A percentile compares a stretch with the other conserved stretches of the same genome.
phyloP scores from a whole-genome alignment of 1,284 basidiomycete species.

The Boletus smithii region DNA sequence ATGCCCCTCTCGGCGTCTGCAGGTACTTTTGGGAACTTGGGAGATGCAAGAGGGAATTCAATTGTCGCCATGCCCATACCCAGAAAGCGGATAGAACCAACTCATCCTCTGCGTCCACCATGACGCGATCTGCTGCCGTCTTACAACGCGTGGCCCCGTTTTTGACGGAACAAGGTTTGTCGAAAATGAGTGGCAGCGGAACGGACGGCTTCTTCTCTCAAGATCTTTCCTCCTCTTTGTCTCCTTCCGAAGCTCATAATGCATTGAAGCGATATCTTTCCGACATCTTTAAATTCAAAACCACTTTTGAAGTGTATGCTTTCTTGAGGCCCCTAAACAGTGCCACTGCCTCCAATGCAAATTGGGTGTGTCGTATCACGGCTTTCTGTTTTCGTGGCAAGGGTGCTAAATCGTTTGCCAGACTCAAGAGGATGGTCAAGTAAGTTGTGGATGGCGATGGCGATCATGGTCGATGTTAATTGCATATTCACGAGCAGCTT shows the following conservation, averaged over 20 bases:
- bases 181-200: conserved; percentile 39
- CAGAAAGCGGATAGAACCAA: conserved; percentile 15
- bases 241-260: conserved; percentile 52
- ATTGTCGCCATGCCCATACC: conserved; percentile 46
- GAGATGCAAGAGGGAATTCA: conserved; percentile 45
- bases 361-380: conserved; percentile 46
- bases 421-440: conserved; percentile 55
- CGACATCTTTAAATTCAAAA: conserved; percentile 45
- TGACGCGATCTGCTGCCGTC: conserved; percentile 14
- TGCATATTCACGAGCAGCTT: conserved; percentile 29
- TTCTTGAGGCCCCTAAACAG: conserved; percentile 50
- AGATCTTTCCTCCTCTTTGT: conserved; percentile 27
- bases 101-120: neutral
- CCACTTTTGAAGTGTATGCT: conserved; percentile 41
- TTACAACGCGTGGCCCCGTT: conserved; percentile 40
- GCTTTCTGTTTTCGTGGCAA: neutral
- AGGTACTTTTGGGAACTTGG: conserved; percentile 52
- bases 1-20: conserved; percentile 38
- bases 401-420: conserved; percentile 20
- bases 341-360: conserved; percentile 43
- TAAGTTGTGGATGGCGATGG: conserved; percentile 22
- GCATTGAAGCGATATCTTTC: conserved; percentile 43
- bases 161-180: conserved; percentile 45
- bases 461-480: conserved; percentile 2
- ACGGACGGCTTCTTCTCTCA: conserved; percentile 39